Evolutionary conservation across 73 alveolate species (phyloP), one percentile per base, ranked within the genome.

Genomic region (Breviolum minutum): DNA sequence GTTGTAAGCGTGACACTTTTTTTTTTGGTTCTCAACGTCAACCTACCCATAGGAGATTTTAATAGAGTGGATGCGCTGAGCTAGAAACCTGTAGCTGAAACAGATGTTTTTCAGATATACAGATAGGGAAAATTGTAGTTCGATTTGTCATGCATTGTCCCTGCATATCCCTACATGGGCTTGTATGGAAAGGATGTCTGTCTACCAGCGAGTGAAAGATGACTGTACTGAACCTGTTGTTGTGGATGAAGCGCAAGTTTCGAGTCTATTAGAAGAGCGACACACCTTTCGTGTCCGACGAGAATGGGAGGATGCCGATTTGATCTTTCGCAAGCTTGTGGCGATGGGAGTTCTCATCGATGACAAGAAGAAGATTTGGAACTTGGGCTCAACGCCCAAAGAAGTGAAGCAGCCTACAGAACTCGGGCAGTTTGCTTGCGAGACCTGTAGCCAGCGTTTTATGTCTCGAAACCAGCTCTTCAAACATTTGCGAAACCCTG

Each of bases 301-400:
- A n/a, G 48, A 86, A 29, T 86, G 94, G 94, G 79, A 26, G 20
- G 80, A 63, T 27, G 94, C 94, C 2, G 94, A 86, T 27, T 24
- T 79, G 63, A 61, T 86, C 19, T 86, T 86, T 63, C n/a, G 94
- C n/a, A n/a, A 27, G 62, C 81, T 86, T 16, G 94, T 86, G 79
- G 80, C 64, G n/a, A 29, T 63, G 77, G 94, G 94, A 14, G 94
- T 86, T 62, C 94, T 86, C 11, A 86, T 86, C 5, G 94, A 86
- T 27, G 94, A 86, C 80, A 86, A 86, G 63, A 86, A 63, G 54
- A 61, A 86, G 30, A 24, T n/a, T 63, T 86, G 94, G 94, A 61
- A 86, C 63, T 63, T 86, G 94, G 94, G 63, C 24, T 24, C 69
- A 12, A 79, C 77, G 0, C 80, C 94, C 10, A 86, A 63, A 63